These are phyloP conservation scores for Lactifluus echinatus DNA, from an alignment of 768 basidiomycete genomes.

Conservation along the genomic window DNA sequence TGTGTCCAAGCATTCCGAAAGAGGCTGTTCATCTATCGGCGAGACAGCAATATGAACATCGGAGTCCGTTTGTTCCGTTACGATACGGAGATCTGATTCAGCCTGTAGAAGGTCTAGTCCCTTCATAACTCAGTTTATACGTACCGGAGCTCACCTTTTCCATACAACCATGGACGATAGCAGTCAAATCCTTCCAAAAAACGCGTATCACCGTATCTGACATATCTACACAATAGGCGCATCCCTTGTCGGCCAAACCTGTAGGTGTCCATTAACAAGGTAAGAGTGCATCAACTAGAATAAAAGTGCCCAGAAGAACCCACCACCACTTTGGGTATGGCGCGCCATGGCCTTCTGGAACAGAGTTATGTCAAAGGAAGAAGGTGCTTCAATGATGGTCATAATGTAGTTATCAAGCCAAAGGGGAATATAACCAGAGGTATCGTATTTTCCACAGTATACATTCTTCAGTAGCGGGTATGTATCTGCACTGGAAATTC, in stretches of 20 bases:
- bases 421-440: background rate
- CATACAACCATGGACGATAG: background rate
- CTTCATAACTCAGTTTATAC: background rate
- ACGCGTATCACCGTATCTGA: background rate
- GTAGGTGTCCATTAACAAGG: no score
- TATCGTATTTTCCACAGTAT: background rate
- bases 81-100: background rate
- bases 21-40: background rate
- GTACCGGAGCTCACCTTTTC: background rate
- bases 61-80: background rate
- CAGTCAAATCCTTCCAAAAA: background rate
- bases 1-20: background rate
- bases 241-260: background rate
- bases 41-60: background rate
- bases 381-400: background rate
- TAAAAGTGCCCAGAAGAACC: no score
- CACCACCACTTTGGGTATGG: no score
- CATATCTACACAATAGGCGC: background rate
- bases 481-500: no score
- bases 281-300: no score
- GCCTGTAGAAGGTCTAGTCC: background rate
- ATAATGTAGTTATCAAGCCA: slow-evolving; percentile 9
- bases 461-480: no score
- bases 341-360: background rate
- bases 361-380: background rate